phyloP scores from a whole-genome alignment of 2,329 filamentous ascomycete species.

The Aplosporella prunicola region DNA sequence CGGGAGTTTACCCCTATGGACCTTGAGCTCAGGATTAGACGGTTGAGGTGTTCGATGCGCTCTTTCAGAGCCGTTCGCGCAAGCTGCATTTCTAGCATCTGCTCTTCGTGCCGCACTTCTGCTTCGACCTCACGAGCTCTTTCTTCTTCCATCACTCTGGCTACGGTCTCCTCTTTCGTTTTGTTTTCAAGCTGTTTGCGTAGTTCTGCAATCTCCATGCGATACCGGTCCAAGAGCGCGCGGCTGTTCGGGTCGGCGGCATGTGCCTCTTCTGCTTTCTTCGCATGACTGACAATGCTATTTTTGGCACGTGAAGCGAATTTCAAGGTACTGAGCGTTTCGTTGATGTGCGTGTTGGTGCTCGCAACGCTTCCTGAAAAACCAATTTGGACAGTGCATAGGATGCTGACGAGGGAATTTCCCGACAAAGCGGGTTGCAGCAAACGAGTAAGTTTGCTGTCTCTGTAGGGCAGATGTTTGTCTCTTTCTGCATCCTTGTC shows the following conservation, averaged over 20 bases:
- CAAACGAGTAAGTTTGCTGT: slow-evolving; percentile 91
- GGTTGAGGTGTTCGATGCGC: slow-evolving; percentile 92
- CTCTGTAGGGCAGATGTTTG: slow-evolving; percentile 90
- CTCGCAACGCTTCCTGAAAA: slow-evolving; percentile 60
- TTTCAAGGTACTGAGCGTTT: slow-evolving; percentile 92
- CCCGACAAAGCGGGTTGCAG: slow-evolving; percentile 88
- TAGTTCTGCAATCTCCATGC: slow-evolving; percentile 82
- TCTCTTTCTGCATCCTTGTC: slow-evolving; percentile 78
- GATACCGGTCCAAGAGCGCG: slow-evolving; percentile 83
- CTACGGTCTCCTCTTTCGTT: slow-evolving; percentile 42
- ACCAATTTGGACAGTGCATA: slow-evolving; percentile 93
- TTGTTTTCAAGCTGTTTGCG: slow-evolving; percentile 61
- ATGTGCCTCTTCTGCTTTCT: slow-evolving; percentile 83
- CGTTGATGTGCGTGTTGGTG: slow-evolving; percentile 65
- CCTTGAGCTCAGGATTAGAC: slow-evolving; percentile 89
- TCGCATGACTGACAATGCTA: slow-evolving; percentile 93
- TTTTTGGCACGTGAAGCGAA: slow-evolving; percentile 96
- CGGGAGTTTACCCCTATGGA: slow-evolving; percentile 78
- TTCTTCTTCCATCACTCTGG: slow-evolving; percentile 62
- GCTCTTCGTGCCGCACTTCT: slow-evolving; percentile 82
- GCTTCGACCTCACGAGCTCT: slow-evolving; percentile 59
- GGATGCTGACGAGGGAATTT: slow-evolving; percentile 89
- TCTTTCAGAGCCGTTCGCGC: slow-evolving; percentile 93
- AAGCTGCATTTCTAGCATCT: slow-evolving; percentile 97
- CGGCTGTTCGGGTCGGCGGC: slow-evolving; percentile 74